These are phyloP conservation scores for Mucor sp. DNA, from an alignment of 371 early-diverging fungal species.

Conservation along the genomic window DNA sequence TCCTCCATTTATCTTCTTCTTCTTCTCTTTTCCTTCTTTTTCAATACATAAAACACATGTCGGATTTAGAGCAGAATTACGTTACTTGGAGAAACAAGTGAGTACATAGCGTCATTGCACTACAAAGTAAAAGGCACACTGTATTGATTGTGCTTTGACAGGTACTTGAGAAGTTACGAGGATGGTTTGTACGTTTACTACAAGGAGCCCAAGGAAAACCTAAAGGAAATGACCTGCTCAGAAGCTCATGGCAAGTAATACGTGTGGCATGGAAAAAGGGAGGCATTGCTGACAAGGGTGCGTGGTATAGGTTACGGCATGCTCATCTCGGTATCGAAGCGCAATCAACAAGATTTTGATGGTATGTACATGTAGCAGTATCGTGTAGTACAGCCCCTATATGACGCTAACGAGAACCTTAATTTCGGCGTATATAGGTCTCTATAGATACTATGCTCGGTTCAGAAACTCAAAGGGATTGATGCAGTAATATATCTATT, in stretches of 20 bases:
- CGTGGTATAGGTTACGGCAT: constrained; percentile 60
- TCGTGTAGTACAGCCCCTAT: neutral
- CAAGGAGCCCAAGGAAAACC: constrained; percentile 42
- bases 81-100: constrained; percentile 40
- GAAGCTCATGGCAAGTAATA: constrained; percentile 49
- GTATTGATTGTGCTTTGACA: neutral
- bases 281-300: neutral
- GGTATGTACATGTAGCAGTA: constrained; percentile 37
- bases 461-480: constrained; percentile 58
- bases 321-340: constrained; percentile 61
- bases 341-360: constrained; percentile 64
- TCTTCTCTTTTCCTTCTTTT: constrained; percentile 7
- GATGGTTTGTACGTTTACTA: constrained; percentile 51
- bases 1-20: neutral
- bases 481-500: constrained; percentile 40
- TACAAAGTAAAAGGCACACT: neutral
- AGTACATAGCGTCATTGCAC: neutral
- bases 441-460: constrained; percentile 45
- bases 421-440: neutral
- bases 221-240: constrained; percentile 47
- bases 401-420: neutral
- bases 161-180: constrained; percentile 46
- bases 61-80: constrained; percentile 35
- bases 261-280: neutral
- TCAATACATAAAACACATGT: constrained; percentile 18